Evolutionary conservation across 2,329 filamentous ascomycete species (phyloP).

Genomic region (Incumbomyces delicatus): DNA sequence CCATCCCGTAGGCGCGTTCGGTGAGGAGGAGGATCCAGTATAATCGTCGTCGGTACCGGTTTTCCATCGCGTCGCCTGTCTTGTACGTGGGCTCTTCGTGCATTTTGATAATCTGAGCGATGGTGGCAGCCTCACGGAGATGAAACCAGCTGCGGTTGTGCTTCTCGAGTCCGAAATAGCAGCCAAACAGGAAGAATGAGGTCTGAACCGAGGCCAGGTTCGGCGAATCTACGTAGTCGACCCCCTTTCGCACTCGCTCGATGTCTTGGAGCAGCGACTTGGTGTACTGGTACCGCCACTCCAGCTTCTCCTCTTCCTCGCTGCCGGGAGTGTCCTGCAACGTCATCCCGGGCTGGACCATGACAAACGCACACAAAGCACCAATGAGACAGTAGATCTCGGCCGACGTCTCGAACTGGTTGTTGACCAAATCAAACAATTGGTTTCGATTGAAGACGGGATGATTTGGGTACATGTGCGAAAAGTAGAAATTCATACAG

Average conservation of each 20-base stretch:
- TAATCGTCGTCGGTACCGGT: constrained; percentile 53
- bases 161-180: constrained; percentile 58
- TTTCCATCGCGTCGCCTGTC: constrained; percentile 49
- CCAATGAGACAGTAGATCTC: constrained; percentile 31
- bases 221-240: constrained; percentile 32
- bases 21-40: constrained; percentile 64
- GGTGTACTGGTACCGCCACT: constrained; percentile 9
- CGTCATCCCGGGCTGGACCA: constrained; percentile 34
- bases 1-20: constrained; percentile 60
- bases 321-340: constrained; percentile 52
- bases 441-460: constrained; percentile 25
- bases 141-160: constrained; percentile 72
- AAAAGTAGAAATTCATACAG: constrained; percentile 58
- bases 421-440: constrained; percentile 26
- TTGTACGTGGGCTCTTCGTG: constrained; percentile 43
- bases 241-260: constrained; percentile 34
- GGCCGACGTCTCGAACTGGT: constrained; percentile 33
- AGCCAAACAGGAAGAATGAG: constrained; percentile 69
- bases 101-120: constrained; percentile 38
- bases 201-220: constrained; percentile 44
- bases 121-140: constrained; percentile 63
- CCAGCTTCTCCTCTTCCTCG: constrained; percentile 50
- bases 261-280: constrained; percentile 49
- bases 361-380: constrained; percentile 31
- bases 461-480: constrained; percentile 42